Evolutionary conservation across 1,284 basidiomycete genomes (phyloP).

Genomic region (Pisolithus thermaeus): DNA sequence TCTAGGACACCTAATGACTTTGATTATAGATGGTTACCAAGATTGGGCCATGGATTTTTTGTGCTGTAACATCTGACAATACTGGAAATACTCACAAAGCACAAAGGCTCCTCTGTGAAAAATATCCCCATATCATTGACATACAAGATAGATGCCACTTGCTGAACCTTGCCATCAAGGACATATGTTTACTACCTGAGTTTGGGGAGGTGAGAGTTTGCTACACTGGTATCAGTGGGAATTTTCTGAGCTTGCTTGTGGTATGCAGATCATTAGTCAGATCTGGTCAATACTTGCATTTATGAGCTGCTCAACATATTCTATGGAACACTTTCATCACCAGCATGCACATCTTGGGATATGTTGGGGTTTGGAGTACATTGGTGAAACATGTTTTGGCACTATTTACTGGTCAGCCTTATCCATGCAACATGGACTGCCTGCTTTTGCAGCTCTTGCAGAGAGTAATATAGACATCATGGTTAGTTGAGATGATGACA

Average conservation of each 20-base stretch:
- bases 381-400: conserved; percentile 28
- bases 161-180: conserved; percentile 18
- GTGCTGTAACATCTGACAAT: conserved; percentile 4
- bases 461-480: neutral
- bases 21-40: neutral
- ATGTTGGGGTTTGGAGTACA: conserved; percentile 14
- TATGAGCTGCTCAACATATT: conserved; percentile 7
- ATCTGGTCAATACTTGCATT: neutral
- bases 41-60: conserved; percentile 1
- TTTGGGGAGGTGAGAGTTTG: no score
- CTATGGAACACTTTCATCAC: conserved; percentile 11
- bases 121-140: conserved; percentile 16
- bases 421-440: conserved; percentile 19
- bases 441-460: conserved; percentile 8
- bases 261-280: neutral
- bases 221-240: no score
- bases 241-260: no score
- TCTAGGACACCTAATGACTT: no score
- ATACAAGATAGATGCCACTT: conserved; percentile 22
- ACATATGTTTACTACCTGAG: conserved; percentile 21
- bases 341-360: conserved; percentile 14
- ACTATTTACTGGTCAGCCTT: conserved; percentile 16
- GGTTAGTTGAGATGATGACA: neutral
- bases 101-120: neutral
- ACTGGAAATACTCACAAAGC: conserved; percentile 4